Percentiles rank a stretch among this genome's conserved stretches.
phyloP scores from a whole-genome alignment of 768 basidiomycete species.

The Auriscalpium orientale region DNA sequence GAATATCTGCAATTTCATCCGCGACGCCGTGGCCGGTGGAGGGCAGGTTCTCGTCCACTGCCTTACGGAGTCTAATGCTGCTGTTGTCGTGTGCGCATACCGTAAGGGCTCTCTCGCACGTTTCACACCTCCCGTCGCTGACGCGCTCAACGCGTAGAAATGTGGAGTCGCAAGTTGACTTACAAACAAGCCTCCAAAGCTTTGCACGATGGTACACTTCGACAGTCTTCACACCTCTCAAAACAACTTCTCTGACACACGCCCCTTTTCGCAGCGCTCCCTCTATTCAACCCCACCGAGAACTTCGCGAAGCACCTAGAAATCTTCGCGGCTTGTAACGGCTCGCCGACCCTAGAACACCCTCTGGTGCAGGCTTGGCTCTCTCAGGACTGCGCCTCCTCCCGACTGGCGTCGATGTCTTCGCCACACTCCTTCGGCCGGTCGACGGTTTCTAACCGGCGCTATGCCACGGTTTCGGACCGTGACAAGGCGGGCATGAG shows the following conservation, averaged over 20 bases:
- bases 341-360: neutral
- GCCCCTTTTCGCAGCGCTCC: conserved; percentile 31
- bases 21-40: conserved; percentile 30
- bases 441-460: neutral
- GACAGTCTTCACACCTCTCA: neutral
- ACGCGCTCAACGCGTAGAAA: conserved; percentile 30
- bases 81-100: conserved; percentile 45
- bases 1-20: conserved; percentile 38
- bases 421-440: neutral
- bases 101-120: conserved; percentile 25
- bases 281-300: conserved; percentile 44
- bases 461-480: neutral
- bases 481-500: neutral
- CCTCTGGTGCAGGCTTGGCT: conserved; percentile 1
- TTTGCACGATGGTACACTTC: conserved; percentile 34
- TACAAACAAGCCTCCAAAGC: conserved; percentile 31
- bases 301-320: conserved; percentile 41
- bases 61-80: conserved; percentile 45
- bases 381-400: neutral
- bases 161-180: conserved; percentile 33
- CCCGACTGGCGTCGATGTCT: neutral
- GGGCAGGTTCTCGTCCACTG: conserved; percentile 50
- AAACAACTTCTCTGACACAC: neutral
- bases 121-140: too few species aligned
- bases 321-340: conserved; percentile 25